These are phyloP conservation scores for Halophytophthora polymorphica DNA, from an alignment of 352 stramenopile species.

Conservation along the genomic window DNA sequence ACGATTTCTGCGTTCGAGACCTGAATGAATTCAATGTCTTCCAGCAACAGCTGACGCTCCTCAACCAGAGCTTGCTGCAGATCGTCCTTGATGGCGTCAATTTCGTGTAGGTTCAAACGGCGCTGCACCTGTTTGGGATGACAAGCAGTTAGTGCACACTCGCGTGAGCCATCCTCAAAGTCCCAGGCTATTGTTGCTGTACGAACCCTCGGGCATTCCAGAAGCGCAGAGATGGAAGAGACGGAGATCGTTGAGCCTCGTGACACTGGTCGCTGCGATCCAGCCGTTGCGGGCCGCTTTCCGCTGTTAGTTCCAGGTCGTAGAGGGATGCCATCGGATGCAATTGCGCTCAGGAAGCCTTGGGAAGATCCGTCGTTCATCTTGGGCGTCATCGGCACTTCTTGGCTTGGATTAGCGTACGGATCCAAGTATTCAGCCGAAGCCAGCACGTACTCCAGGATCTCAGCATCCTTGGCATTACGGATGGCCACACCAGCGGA, in stretches of 20 bases:
- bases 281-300: slow-evolving; percentile 35
- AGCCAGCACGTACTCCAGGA: slow-evolving; percentile 62
- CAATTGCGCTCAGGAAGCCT: slow-evolving; percentile 4
- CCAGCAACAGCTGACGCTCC: slow-evolving; percentile 58
- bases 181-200: background rate
- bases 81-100: slow-evolving; percentile 66
- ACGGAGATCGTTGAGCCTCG: slow-evolving; percentile 62
- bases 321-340: slow-evolving; percentile 22
- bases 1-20: slow-evolving; percentile 14
- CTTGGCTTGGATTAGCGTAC: slow-evolving; percentile 6
- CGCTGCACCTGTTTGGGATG: slow-evolving; percentile 29
- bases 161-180: background rate
- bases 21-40: slow-evolving; percentile 86
- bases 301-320: slow-evolving; percentile 43
- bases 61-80: slow-evolving; percentile 54
- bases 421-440: slow-evolving; percentile 11
- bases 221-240: slow-evolving; percentile 51
- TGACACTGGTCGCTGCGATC: slow-evolving; percentile 53
- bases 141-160: background rate
- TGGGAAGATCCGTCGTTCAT: slow-evolving; percentile 33
- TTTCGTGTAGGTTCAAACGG: slow-evolving; percentile 63
- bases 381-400: slow-evolving; percentile 36
- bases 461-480: slow-evolving; percentile 47
- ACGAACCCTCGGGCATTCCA: slow-evolving; percentile 56
- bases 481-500: slow-evolving; percentile 15